Percentiles rank a stretch among this genome's conserved stretches.
These are phyloP conservation scores for Melampsora abietis-canadensis DNA, from an alignment of 1,284 basidiomycete genomes.

Conservation along the genomic window DNA sequence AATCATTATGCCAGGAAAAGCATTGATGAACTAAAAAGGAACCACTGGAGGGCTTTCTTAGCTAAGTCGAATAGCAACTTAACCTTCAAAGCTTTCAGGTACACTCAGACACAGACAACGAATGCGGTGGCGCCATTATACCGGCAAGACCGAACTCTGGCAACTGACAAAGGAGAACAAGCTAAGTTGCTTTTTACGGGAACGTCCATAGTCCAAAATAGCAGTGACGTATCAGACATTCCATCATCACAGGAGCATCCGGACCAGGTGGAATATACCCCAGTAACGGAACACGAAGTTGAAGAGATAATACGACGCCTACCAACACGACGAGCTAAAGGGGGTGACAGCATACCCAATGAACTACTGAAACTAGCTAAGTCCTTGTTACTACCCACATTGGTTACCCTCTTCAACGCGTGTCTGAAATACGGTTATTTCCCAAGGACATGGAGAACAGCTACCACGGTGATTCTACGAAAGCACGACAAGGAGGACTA, in stretches of 20 bases:
- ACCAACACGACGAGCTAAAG: background rate
- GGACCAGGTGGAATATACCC: too few relatives aligned
- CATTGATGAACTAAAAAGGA: background rate
- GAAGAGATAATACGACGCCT: background rate
- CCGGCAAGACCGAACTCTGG: background rate
- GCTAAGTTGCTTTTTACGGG: background rate
- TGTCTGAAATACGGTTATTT: background rate
- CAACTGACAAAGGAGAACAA: background rate
- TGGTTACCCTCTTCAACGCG: background rate
- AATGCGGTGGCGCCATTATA: background rate
- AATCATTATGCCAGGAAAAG: background rate
- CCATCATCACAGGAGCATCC: too few relatives aligned
- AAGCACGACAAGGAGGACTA: background rate
- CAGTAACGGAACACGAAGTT: too few relatives aligned
- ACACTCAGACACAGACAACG: too few relatives aligned
- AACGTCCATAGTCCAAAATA: background rate
- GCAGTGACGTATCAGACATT: background rate
- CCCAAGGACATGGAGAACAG: background rate
- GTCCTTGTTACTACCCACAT: background rate
- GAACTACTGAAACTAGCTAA: background rate
- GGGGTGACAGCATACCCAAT: background rate
- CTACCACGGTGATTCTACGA: background rate
- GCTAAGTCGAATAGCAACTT: too few relatives aligned
- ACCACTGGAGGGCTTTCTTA: background rate
- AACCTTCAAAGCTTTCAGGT: too few relatives aligned